A percentile compares a stretch with the other conserved stretches of the same genome.
phyloP scores from a whole-genome alignment of 495 filamentous ascomycete genomes.

The Penicillium lividum region DNA sequence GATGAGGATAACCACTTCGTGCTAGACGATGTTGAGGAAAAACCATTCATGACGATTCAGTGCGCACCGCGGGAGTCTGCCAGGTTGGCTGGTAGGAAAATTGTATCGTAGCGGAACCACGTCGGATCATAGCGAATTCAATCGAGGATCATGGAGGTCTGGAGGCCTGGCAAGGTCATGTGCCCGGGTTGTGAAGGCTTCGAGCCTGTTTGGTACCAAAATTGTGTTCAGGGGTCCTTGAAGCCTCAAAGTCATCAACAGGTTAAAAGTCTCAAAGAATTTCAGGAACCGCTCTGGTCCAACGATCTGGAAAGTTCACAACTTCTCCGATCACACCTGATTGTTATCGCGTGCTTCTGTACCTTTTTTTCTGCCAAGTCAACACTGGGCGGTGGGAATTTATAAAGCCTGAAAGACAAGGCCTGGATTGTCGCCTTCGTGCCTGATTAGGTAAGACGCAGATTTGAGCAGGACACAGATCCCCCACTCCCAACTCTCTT shows the following conservation, averaged over 20 bases:
- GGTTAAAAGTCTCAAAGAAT: not conserved
- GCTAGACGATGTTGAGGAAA: conserved; percentile 13
- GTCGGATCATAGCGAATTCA: conserved; percentile 22
- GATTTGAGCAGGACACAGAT: conserved; percentile 27
- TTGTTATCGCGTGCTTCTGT: conserved; percentile 1
- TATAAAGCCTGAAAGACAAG: conserved; percentile 4
- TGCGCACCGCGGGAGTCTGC: not conserved
- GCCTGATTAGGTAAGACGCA: conserved; percentile 36
- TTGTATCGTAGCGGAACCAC: conserved; percentile 6
- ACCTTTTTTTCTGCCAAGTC: conserved; percentile 10
- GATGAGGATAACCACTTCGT: conserved; percentile 17
- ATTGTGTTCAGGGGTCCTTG: not conserved
- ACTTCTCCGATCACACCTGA: not conserved
- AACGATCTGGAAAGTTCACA: not conserved
- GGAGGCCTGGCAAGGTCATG: conserved; percentile 1
- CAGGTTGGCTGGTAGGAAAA: not conserved
- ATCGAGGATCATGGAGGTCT: not conserved
- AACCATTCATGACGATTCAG: conserved; percentile 8
- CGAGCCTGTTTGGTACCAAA: not conserved
- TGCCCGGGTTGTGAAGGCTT: not conserved
- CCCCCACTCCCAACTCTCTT: conserved; percentile 21
- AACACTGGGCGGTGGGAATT: conserved; percentile 1
- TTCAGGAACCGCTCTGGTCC: not conserved
- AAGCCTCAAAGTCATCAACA: not conserved
- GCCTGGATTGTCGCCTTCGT: conserved; percentile 22